These are phyloP conservation scores for Salvia splendens DNA, from an alignment of 257 asterid genomes.

Conservation along the genomic window DNA sequence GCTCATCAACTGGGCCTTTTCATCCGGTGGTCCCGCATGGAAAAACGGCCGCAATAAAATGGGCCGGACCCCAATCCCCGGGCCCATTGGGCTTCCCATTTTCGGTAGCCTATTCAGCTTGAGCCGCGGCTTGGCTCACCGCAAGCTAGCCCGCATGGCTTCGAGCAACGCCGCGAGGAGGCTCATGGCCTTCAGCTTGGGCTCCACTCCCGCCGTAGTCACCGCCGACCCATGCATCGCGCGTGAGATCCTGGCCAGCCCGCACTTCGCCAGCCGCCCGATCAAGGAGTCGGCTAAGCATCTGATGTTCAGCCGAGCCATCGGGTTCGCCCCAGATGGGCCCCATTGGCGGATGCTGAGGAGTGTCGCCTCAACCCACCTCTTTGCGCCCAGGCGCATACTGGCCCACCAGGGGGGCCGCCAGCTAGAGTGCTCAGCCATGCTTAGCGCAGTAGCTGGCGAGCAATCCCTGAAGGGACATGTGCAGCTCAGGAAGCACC, in stretches of 20 bases:
- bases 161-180: slow-evolving; percentile 29
- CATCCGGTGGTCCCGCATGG: slow-evolving; percentile 55
- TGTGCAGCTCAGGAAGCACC: background rate
- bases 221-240: background rate
- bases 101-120: slow-evolving; percentile 59
- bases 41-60: slow-evolving; percentile 38
- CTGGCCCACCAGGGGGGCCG: background rate
- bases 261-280: slow-evolving; percentile 1
- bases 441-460: background rate
- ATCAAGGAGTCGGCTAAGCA: slow-evolving; percentile 14
- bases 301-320: slow-evolving; percentile 19
- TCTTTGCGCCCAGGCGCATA: slow-evolving; percentile 6
- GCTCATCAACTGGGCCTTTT: slow-evolving; percentile 50
- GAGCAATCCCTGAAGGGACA: background rate
- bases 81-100: slow-evolving; percentile 58
- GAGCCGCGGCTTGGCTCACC: slow-evolving; percentile 70
- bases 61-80: slow-evolving; percentile 51
- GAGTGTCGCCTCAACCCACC: background rate
- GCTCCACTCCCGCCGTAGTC: background rate
- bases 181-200: slow-evolving; percentile 24
- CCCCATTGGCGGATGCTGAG: slow-evolving; percentile 12
- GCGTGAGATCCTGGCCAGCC: slow-evolving; percentile 11
- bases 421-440: background rate
- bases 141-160: slow-evolving; percentile 52
- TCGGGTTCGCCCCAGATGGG: slow-evolving; percentile 7